A percentile compares a stretch with the other conserved stretches of the same genome.
These are phyloP conservation scores for Ogataea hybrid DNA, from an alignment of 1,139 yeast genomes.

Conservation along the genomic window DNA sequence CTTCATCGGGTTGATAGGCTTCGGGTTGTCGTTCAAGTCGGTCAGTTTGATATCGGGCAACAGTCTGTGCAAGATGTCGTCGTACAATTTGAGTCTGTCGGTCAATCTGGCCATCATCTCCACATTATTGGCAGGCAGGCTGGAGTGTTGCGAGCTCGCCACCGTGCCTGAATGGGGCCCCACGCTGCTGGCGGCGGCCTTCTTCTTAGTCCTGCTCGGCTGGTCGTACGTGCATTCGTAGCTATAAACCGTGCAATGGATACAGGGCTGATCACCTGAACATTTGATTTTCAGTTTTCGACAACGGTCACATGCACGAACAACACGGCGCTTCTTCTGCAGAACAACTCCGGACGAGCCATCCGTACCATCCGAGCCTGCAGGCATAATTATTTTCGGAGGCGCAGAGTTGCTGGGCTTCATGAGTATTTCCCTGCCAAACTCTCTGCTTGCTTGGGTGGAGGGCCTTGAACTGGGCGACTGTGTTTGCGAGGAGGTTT, in stretches of 20 bases:
- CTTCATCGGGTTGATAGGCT: slow-evolving; percentile 32
- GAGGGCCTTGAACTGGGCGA: background rate
- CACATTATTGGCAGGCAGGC: slow-evolving; percentile 19
- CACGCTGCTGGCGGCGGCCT: slow-evolving; percentile 4
- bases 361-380: slow-evolving; percentile 18
- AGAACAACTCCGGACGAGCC: slow-evolving; percentile 13
- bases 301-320: slow-evolving; percentile 80
- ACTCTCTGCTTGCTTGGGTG: background rate
- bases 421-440: slow-evolving; percentile 6
- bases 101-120: slow-evolving; percentile 29
- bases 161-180: background rate
- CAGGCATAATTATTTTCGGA: slow-evolving; percentile 28
- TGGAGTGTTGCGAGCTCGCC: slow-evolving; percentile 1
- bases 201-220: slow-evolving; percentile 35
- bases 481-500: background rate
- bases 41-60: slow-evolving; percentile 32
- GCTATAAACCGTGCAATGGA: slow-evolving; percentile 85
- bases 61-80: slow-evolving; percentile 30
- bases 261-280: slow-evolving; percentile 85
- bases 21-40: slow-evolving; percentile 31
- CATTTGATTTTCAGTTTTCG: slow-evolving; percentile 76
- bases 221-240: slow-evolving; percentile 64
- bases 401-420: slow-evolving; percentile 17
- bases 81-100: slow-evolving; percentile 30
- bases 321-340: slow-evolving; percentile 69